Evolutionary conservation across 1,139 yeast genomes (phyloP).

Genomic region (Dujonia santamariae): DNA sequence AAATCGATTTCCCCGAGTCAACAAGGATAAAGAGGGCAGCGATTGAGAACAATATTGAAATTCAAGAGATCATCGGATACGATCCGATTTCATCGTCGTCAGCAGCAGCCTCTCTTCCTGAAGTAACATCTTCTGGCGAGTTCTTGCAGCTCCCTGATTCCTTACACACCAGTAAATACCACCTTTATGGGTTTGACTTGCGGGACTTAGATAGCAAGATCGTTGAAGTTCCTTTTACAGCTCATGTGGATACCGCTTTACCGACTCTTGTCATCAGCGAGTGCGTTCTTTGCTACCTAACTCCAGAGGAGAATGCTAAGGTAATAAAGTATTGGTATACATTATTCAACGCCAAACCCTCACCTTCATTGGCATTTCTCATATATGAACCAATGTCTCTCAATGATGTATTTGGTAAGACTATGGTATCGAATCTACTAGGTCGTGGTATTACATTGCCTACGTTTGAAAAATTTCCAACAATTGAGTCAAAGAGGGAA

Average conservation of each 20-base stretch:
- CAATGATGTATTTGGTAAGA: slow-evolving; percentile 70
- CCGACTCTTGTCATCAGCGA: slow-evolving; percentile 84
- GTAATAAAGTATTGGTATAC: slow-evolving; percentile 44
- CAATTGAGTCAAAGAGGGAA: slow-evolving; percentile 41
- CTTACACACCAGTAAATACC: slow-evolving; percentile 47
- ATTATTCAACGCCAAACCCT: slow-evolving; percentile 12
- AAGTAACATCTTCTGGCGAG: slow-evolving; percentile 18
- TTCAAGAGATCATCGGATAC: slow-evolving; percentile 19
- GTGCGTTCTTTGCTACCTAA: slow-evolving; percentile 83
- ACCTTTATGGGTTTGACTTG: slow-evolving; percentile 55
- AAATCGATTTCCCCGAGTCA: slow-evolving; percentile 72
- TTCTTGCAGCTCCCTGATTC: slow-evolving; percentile 22
- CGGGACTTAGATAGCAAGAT: slow-evolving; percentile 24
- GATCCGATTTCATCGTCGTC: slow-evolving; percentile 10
- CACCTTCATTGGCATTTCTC: slow-evolving; percentile 31
- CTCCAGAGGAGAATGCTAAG: slow-evolving; percentile 51
- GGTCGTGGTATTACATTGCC: slow-evolving; percentile 75
- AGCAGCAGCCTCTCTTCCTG: slow-evolving; percentile 6
- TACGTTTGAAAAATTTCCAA: slow-evolving; percentile 35
- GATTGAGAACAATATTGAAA: slow-evolving; percentile 30
- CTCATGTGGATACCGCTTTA: slow-evolving; percentile 25
- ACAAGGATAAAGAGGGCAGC: slow-evolving; percentile 58
- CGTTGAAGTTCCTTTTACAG: slow-evolving; percentile 5
- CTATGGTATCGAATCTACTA: slow-evolving; percentile 75
- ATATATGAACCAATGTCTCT: slow-evolving; percentile 87